A percentile compares a stretch with the other conserved stretches of the same genome.
Conservation (phyloP, 441 rosid genomes). For the Erodium texanum region DNA sequence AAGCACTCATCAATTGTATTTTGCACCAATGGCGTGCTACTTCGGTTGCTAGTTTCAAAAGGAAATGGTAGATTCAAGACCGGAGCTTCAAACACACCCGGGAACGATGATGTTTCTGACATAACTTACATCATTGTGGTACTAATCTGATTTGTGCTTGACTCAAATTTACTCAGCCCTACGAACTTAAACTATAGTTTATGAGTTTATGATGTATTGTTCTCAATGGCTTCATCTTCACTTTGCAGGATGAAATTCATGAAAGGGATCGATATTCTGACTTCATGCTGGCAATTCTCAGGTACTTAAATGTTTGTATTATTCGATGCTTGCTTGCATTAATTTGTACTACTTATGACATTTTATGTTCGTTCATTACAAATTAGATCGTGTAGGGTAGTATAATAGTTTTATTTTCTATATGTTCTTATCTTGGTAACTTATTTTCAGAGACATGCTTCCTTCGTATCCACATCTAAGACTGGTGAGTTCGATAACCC, state of each 20-base stretch:
- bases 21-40: conserved; percentile 88
- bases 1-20: conserved; percentile 78
- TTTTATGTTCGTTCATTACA: not conserved
- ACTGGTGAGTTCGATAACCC: conserved; percentile 53
- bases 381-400: not conserved
- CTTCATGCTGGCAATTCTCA: conserved; percentile 81
- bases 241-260: conserved; percentile 89
- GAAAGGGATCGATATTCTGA: conserved; percentile 94
- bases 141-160: conserved; percentile 17
- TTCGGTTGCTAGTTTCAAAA: conserved; percentile 67
- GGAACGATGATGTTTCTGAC: conserved; percentile 39
- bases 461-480: conserved; percentile 75
- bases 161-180: conserved; percentile 7
- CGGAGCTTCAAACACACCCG: conserved; percentile 22
- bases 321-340: not conserved
- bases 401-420: not conserved
- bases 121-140: conserved; percentile 97
- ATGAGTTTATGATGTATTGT: not conserved
- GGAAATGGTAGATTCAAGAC: conserved; percentile 32
- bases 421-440: conserved; percentile 15
- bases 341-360: not conserved
- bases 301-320: conserved; percentile 36
- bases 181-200: not conserved
- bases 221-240: not conserved
- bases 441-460: conserved; percentile 77